Evolutionary conservation across 331 rosid species (phyloP).

Genomic region (Quercus tomentella): DNA sequence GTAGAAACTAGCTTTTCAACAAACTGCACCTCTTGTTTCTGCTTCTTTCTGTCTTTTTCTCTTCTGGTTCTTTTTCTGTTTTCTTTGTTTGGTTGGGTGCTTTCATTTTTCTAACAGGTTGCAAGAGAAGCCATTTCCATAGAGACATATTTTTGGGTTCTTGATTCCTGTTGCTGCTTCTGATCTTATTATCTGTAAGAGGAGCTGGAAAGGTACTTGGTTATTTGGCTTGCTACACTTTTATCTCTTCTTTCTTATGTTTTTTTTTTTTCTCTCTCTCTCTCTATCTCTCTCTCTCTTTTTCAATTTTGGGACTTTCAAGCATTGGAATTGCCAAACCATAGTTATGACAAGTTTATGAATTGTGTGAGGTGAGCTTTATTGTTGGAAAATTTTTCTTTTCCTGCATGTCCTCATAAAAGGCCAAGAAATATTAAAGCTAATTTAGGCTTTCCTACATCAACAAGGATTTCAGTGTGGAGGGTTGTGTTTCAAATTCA

Average conservation of each 20-base stretch:
- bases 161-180: constrained; percentile 10
- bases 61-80: not conserved
- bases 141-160: not conserved
- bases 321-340: not conserved
- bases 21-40: not conserved
- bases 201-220: constrained; percentile 29
- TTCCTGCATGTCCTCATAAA: not conserved
- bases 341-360: not conserved
- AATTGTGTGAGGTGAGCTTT: not conserved
- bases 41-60: not conserved
- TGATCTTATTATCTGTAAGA: constrained; percentile 9
- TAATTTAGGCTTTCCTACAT: not conserved
- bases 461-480: not conserved
- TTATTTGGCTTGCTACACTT: constrained; percentile 9
- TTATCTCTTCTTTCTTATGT: constrained; percentile 1
- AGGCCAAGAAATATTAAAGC: not conserved
- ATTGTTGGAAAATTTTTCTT: not conserved
- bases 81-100: not conserved
- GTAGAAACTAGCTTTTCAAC: not conserved
- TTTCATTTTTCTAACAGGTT: not conserved
- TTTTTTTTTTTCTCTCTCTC: not conserved
- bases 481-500: not conserved
- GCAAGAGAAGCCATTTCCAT: not conserved
- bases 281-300: not conserved
- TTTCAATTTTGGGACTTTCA: not conserved